These are phyloP conservation scores for Neostapfia colusana DNA, from an alignment of 176 grass and related monocot genomes.

Conservation along the genomic window DNA sequence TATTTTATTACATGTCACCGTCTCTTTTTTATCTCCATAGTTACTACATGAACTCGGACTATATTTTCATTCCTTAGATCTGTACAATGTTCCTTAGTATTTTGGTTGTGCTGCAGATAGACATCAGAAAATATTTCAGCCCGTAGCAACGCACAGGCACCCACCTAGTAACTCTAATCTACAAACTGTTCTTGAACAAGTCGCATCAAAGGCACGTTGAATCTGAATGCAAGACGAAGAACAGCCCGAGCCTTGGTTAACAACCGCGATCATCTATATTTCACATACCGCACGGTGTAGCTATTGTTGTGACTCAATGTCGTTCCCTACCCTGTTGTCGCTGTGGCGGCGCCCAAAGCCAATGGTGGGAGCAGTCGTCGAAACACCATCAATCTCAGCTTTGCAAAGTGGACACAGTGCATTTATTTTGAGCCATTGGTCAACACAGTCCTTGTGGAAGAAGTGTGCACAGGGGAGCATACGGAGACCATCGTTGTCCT, in stretches of 20 bases:
- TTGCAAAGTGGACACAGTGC: slow-evolving; percentile 91
- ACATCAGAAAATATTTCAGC: too few relatives aligned
- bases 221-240: neutral
- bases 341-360: slow-evolving; percentile 58
- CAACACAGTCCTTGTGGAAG: slow-evolving; percentile 90
- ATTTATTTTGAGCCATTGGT: slow-evolving; percentile 98
- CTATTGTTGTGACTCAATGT: slow-evolving; percentile 48
- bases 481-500: slow-evolving; percentile 77
- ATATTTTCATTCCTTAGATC: too few relatives aligned
- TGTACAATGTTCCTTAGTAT: too few relatives aligned
- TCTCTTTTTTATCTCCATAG: too few relatives aligned
- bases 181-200: slow-evolving; percentile 34
- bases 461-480: slow-evolving; percentile 76
- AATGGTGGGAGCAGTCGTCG: slow-evolving; percentile 35
- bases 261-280: neutral
- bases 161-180: slow-evolving; percentile 24
- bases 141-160: too few relatives aligned
- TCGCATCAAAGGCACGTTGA: slow-evolving; percentile 3
- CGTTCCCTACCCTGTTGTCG: slow-evolving; percentile 52
- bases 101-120: too few relatives aligned
- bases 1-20: too few relatives aligned
- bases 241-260: neutral
- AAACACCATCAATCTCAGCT: slow-evolving; percentile 51
- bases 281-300: neutral
- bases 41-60: too few relatives aligned